phyloP scores from a whole-genome alignment of 2,329 filamentous ascomycete species.

The Cercospora sp. region DNA sequence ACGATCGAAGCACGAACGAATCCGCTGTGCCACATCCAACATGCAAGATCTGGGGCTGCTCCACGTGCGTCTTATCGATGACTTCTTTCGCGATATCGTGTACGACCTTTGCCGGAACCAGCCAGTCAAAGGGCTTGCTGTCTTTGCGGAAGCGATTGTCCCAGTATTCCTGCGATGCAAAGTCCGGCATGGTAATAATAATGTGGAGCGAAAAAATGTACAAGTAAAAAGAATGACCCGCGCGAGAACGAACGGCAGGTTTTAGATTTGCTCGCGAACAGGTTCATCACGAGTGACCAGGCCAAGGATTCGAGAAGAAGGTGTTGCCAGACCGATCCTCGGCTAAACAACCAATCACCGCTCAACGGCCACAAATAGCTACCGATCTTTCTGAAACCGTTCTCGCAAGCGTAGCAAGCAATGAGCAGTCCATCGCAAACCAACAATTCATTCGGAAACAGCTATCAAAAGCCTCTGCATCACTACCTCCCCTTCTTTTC shows the following conservation, averaged over 20 bases:
- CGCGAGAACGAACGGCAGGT: background rate
- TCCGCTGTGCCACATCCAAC: constrained; percentile 30
- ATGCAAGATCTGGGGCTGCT: constrained; percentile 25
- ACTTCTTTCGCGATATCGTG: constrained; percentile 24
- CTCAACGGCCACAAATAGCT: background rate
- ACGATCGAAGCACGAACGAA: constrained; percentile 17
- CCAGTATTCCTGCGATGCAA: constrained; percentile 29
- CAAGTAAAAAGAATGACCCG: background rate
- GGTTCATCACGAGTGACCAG: background rate
- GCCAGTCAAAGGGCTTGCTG: constrained; percentile 28
- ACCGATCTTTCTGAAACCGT: background rate
- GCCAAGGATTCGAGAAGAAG: constrained; percentile 2
- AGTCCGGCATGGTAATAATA: constrained; percentile 25
- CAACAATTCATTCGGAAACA: background rate
- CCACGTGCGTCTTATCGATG: constrained; percentile 19
- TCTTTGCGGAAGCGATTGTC: constrained; percentile 25
- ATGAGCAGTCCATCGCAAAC: background rate
- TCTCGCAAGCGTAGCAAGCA: background rate
- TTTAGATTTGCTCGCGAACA: background rate
- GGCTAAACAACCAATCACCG: background rate
- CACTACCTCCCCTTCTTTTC: constrained; percentile 23
- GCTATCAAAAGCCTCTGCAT: background rate
- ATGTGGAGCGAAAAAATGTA: background rate
- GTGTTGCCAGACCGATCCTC: background rate
- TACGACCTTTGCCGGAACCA: constrained; percentile 24